A percentile compares a stretch with the other conserved stretches of the same genome.
Conservation (phyloP, 257 asterid species). For the Cruciata laevipes region DNA sequence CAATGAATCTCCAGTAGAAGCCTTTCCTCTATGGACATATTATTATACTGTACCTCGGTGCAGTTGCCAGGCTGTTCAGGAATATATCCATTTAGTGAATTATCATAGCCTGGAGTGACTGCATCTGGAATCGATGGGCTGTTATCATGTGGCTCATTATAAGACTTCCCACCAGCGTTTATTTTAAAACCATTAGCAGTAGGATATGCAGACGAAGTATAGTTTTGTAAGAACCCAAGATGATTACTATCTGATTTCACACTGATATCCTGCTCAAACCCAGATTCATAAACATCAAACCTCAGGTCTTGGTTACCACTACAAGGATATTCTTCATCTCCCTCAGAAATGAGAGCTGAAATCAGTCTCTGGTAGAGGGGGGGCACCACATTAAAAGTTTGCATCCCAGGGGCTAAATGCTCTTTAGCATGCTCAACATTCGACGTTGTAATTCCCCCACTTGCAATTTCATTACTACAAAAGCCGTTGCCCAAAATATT, state of each 20-base stretch:
- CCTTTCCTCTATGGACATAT: slow-evolving; percentile 64
- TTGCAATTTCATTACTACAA: slow-evolving; percentile 39
- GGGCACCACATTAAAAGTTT: slow-evolving; percentile 43
- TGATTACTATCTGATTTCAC: slow-evolving; percentile 37
- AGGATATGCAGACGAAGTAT: slow-evolving; percentile 38
- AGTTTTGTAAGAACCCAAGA: slow-evolving; percentile 32
- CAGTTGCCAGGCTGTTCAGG: slow-evolving; percentile 43
- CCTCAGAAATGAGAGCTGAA: slow-evolving; percentile 81
- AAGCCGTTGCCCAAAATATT: slow-evolving; percentile 32
- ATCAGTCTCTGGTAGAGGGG: slow-evolving; percentile 71
- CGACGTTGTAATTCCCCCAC: slow-evolving; percentile 44
- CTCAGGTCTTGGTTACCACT: slow-evolving; percentile 40
- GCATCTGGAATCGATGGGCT: slow-evolving; percentile 28
- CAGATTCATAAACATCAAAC: slow-evolving; percentile 41
- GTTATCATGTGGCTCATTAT: slow-evolving; percentile 32
- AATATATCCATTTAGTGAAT: slow-evolving; percentile 38
- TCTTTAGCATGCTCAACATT: slow-evolving; percentile 44
- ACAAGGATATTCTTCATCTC: slow-evolving; percentile 33
- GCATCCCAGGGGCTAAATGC: slow-evolving; percentile 35
- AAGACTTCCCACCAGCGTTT: slow-evolving; percentile 35
- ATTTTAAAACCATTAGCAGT: slow-evolving; percentile 45
- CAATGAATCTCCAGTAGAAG: slow-evolving; percentile 66
- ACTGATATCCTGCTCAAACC: slow-evolving; percentile 46
- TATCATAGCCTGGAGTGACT: slow-evolving; percentile 33
- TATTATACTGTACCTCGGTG: slow-evolving; percentile 56